phyloP scores from a whole-genome alignment of 192 early-diverging fungal genomes.

The Podila horticola region DNA sequence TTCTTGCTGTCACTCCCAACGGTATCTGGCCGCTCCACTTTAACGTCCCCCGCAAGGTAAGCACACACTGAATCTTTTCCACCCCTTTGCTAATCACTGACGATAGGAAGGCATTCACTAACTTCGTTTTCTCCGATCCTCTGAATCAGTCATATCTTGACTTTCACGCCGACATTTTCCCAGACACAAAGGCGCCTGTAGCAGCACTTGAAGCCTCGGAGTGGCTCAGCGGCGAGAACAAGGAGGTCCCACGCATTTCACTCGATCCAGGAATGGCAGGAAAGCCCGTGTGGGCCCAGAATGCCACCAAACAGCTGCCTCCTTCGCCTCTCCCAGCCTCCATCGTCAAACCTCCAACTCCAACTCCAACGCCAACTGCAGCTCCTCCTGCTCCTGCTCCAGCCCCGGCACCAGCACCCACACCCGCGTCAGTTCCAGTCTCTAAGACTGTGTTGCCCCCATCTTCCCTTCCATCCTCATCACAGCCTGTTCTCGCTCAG shows the following conservation, averaged over 20 bases:
- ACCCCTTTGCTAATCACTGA: no score
- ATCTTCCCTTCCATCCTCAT: background rate
- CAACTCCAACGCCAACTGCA: slow-evolving; percentile 5
- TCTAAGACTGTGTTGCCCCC: background rate
- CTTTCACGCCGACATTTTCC: slow-evolving; percentile 88
- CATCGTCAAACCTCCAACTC: slow-evolving; percentile 2
- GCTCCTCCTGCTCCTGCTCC: slow-evolving; percentile 3
- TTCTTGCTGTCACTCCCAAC: slow-evolving; percentile 67
- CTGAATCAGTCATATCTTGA: slow-evolving; percentile 72
- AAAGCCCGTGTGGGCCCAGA: slow-evolving; percentile 20
- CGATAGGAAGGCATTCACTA: background rate
- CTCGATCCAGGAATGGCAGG: slow-evolving; percentile 62
- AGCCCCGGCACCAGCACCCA: background rate
- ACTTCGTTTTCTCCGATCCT: background rate
- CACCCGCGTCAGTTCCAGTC: background rate
- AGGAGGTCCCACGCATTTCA: slow-evolving; percentile 48
- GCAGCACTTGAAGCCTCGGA: slow-evolving; percentile 64
- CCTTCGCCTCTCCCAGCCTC: background rate
- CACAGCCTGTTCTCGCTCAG: background rate
- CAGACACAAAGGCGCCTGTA: slow-evolving; percentile 73
- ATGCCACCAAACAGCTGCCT: background rate
- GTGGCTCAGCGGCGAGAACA: slow-evolving; percentile 69
- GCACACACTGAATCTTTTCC: background rate
- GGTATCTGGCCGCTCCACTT: slow-evolving; percentile 76
- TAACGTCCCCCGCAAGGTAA: slow-evolving; percentile 72